Conservation (phyloP, 768 basidiomycete species). For the Suillus plorans region DNA sequence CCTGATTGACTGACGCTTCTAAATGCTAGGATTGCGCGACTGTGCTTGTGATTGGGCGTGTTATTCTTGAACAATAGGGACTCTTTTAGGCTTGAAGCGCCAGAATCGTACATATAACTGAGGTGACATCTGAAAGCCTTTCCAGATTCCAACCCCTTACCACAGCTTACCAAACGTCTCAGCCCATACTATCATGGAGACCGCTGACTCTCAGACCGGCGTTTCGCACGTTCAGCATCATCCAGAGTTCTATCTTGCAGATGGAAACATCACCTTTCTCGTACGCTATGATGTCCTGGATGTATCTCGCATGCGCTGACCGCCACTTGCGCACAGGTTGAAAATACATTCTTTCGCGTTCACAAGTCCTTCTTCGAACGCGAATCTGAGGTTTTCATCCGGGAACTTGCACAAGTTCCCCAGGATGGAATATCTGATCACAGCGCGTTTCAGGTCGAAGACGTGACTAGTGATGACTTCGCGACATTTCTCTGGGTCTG, state of each 20-base stretch:
- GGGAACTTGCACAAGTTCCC: constrained; percentile 18
- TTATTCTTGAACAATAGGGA: background rate
- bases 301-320: background rate
- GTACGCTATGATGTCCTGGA: constrained; percentile 33
- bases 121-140: background rate
- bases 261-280: constrained; percentile 54
- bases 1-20: background rate
- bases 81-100: background rate
- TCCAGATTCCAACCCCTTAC: background rate
- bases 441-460: constrained; percentile 17
- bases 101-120: background rate
- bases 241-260: constrained; percentile 48
- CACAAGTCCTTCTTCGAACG: constrained; percentile 39
- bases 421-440: background rate
- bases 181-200: background rate
- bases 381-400: constrained; percentile 32
- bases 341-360: constrained; percentile 30
- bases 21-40: constrained; percentile 1
- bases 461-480: constrained; percentile 38
- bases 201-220: background rate
- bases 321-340: constrained; percentile 27
- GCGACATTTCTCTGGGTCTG: constrained; percentile 52
- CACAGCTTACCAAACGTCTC: background rate
- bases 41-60: background rate
- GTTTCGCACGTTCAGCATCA: constrained; percentile 9